Evolutionary conservation across 2,329 filamentous ascomycete species (phyloP).

Genomic region (Cadophora sp.): DNA sequence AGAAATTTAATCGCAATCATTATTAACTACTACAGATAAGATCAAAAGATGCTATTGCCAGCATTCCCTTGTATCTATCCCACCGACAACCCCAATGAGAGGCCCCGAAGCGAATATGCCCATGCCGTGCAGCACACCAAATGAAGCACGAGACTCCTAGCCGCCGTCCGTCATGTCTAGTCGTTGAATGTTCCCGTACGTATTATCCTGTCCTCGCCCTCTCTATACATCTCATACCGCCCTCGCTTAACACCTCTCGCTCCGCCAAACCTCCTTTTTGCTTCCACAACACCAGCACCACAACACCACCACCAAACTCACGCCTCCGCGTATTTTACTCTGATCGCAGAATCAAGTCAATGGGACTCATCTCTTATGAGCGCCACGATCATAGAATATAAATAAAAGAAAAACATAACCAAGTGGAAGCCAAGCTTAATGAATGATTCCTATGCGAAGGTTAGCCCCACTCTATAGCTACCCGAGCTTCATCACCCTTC

Average conservation of each 20-base stretch:
- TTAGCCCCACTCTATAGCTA: conserved; percentile 10
- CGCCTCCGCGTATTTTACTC: conserved; percentile 37
- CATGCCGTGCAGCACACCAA: conserved; percentile 30
- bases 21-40: conserved; percentile 14
- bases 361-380: conserved; percentile 94
- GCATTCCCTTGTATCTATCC: conserved; percentile 40
- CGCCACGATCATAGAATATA: conserved; percentile 71
- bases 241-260: conserved; percentile 22
- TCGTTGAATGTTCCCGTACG: conserved; percentile 36
- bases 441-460: conserved; percentile 83
- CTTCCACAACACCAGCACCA: conserved; percentile 9
- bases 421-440: conserved; percentile 99
- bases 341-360: conserved; percentile 56
- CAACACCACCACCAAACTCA: conserved; percentile 28
- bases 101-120: conserved; percentile 31
- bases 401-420: conserved; percentile 99
- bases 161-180: conserved; percentile 35
- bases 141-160: conserved; percentile 36
- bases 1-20: conserved; percentile 8
- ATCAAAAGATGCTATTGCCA: conserved; percentile 34
- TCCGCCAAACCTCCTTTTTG: conserved; percentile 14
- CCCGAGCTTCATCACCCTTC: not conserved
- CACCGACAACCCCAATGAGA: conserved; percentile 33
- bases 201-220: conserved; percentile 37
- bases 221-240: conserved; percentile 21